Conservation (phyloP, 2,329 filamentous ascomycete genomes). For the Fusarium sp. region DNA sequence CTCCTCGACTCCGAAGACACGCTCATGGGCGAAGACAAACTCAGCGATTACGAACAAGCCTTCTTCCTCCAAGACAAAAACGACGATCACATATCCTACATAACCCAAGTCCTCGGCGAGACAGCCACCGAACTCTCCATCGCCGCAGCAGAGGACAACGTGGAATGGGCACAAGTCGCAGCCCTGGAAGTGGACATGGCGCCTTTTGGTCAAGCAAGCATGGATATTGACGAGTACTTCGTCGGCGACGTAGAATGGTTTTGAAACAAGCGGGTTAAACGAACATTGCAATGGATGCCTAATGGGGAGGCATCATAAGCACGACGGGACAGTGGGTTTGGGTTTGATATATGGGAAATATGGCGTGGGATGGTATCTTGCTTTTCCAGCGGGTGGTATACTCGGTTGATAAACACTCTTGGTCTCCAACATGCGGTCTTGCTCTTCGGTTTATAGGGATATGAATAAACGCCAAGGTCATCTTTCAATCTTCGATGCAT, state of each 20-base stretch:
- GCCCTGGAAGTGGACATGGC: neutral
- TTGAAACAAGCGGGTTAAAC: neutral
- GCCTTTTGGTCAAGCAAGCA: neutral
- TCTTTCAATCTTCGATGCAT: neutral
- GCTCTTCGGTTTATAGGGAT: neutral
- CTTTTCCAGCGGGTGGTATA: neutral
- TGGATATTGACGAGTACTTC: slow-evolving; percentile 1
- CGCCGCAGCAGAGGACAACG: neutral
- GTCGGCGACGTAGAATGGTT: neutral
- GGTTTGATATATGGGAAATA: neutral
- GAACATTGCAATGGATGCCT: neutral
- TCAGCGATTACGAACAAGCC: neutral
- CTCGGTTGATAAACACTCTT: neutral
- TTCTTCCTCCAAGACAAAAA: neutral
- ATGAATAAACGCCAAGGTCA: neutral
- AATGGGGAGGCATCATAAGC: neutral
- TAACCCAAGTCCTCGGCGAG: neutral
- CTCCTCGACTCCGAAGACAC: neutral
- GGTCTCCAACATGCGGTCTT: rapidly evolving
- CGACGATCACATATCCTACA: neutral
- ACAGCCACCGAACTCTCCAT: slow-evolving; percentile 1
- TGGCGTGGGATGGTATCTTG: neutral
- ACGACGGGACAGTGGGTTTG: slow-evolving; percentile 10
- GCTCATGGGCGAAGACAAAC: neutral
- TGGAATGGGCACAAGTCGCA: slow-evolving; percentile 4